Evolutionary conservation across 2,329 filamentous ascomycete genomes (phyloP).

Genomic region (Akanthomyces dipterigenus): DNA sequence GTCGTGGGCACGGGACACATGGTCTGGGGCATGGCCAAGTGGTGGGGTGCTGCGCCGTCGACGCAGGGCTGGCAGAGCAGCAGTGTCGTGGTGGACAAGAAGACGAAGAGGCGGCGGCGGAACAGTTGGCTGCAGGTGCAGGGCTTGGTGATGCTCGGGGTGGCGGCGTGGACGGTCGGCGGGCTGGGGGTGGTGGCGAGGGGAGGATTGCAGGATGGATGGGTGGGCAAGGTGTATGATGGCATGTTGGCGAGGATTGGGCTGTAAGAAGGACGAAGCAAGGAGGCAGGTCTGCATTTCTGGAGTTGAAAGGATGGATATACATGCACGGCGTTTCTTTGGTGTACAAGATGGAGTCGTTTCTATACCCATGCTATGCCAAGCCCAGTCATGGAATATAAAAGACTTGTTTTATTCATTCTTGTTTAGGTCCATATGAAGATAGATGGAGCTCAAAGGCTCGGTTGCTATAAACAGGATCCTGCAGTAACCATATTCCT

Average conservation of each 20-base stretch:
- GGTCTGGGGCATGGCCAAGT: slow-evolving; percentile 79
- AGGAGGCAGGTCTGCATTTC: not conserved
- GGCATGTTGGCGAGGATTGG: slow-evolving; percentile 41
- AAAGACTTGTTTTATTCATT: not conserved
- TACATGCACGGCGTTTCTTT: not conserved
- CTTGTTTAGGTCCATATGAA: not conserved
- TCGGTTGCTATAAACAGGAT: not conserved
- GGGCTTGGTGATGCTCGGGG: slow-evolving; percentile 48
- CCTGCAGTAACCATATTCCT: not conserved
- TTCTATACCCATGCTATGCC: not conserved
- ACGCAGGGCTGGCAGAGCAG: slow-evolving; percentile 40
- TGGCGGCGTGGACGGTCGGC: slow-evolving; percentile 72
- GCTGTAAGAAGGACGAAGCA: slow-evolving; percentile 17
- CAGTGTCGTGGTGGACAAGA: slow-evolving; percentile 41
- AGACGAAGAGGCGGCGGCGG: slow-evolving; percentile 47
- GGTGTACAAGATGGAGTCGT: not conserved
- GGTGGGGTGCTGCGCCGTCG: slow-evolving; percentile 60
- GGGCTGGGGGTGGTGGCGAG: slow-evolving; percentile 71
- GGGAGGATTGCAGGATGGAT: slow-evolving; percentile 63
- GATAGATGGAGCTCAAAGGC: not conserved
- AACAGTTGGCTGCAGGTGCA: slow-evolving; percentile 68
- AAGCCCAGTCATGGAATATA: not conserved
- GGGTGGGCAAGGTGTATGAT: slow-evolving; percentile 77
- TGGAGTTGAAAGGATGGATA: not conserved
- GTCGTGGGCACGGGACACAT: slow-evolving; percentile 66